Evolutionary conservation across 768 basidiomycete species (phyloP), one percentile per base, ranked within the genome.

Genomic region (Lactarius tabidus): DNA sequence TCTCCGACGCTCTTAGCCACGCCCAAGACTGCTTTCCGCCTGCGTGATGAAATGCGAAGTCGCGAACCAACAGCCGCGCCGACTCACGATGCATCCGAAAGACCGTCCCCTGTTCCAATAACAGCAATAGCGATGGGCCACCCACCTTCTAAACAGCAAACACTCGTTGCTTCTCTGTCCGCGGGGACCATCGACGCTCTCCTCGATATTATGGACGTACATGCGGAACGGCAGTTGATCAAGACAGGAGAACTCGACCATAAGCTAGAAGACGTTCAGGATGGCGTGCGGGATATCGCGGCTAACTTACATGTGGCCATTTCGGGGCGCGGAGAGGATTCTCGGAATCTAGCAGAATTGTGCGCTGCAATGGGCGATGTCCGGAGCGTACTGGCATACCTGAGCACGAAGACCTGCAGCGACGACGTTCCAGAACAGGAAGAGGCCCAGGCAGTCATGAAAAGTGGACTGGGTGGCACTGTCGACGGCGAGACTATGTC

Each of bases 361-460:
- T 62, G 64, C 33, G 53, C 57, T 10, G 59, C 39, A 2, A 51
- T 69, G 15, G 61, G 39, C 36, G 53, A 65, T n/a, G 48, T 69
- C 7, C 66, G 60, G 33, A 55, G 15, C 52, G 38, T 36, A 6
- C 39, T 67, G 5, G 35, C 53, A n/a, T 15, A 28, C 28, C 33
- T 68, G 29, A 54, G 39, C 43, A 36, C 57, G 64, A 43, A 23
- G 31, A 26, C 58, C 14, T 7, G 5, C 20, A 35, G 38, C 51
- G 48, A 26, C 14, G 35, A 38, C 20, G 28, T 10, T 38, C 20
- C 31, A 18, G 35, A 57, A 31, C 54, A 52, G 43, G 79, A 78
- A 33, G 79, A 75, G 18, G 72, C 84, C 48, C 75, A 77, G 58
- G 59, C 62, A 3, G 78, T 77, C n/a, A 69, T 86, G 59, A 75